Base-by-base conservation (phyloP, 345 rosid genomes). In the Syzygium oleosum region DNA sequence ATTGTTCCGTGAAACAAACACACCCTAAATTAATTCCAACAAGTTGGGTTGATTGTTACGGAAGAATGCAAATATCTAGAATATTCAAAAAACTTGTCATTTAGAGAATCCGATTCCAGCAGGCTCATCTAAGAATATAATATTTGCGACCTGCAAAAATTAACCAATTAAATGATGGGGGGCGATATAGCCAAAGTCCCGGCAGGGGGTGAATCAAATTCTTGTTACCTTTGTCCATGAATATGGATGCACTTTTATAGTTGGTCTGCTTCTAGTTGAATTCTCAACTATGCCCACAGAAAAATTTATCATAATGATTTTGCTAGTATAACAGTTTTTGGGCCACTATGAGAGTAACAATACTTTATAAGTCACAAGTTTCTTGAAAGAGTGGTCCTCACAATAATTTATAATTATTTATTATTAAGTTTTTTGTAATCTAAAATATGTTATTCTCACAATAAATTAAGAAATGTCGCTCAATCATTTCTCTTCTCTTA, bases 31-130 rank as follows among this genome's bases (percentile, higher is more conserved):
- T 14, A 52, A 14, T 13, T 52, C 6, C 53, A 52, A 12, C 1
- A 14, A 52, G 15, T 52, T 14, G 16, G 16, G 53, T 52, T 14
- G 53, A 52, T 52, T 52, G 53, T 13, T 14, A 52, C 3, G 13
- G 15, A 25, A 25, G 31, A 25, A 59, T 59, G 27, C 12, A 59
- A 59, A 59, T 27, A 59, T 27, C 15, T 58, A 23, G 63, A n/a
- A 58, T 58, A 25, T 58, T 10, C 46, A 6, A 59, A 59, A 59
- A 3, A 27, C 12, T 59, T 27, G 1, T 27, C 31, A 59, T 12
- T 16, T 58, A 5, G 91, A 92, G 84, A 92, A 91, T 58, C 92
- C 93, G 8, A 92, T 85, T 3, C 92, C 93, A 5, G 84, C 91
- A 1, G 92, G 93, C 27, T 90, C 80, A 53, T 91, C 91, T 73